Percentiles rank a stretch among this genome's conserved stretches.
Conservation (phyloP, 2,329 filamentous ascomycete genomes). For the Xylaria sp. region DNA sequence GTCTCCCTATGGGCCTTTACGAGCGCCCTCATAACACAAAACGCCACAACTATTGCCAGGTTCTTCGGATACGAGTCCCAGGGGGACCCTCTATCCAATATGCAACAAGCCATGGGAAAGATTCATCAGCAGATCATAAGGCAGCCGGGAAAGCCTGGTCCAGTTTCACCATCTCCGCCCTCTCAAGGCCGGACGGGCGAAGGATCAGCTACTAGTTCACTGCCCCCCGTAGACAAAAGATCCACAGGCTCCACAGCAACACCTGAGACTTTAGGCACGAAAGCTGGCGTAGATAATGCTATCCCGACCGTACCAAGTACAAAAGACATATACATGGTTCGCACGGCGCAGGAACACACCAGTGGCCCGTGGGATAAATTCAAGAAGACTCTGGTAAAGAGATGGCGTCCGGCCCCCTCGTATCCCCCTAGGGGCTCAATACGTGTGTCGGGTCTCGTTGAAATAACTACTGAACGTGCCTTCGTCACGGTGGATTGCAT, state of each 20-base stretch:
- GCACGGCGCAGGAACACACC: constrained; percentile 43
- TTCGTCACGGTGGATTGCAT: constrained; percentile 63
- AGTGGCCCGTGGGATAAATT: constrained; percentile 51
- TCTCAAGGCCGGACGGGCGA: constrained; percentile 37
- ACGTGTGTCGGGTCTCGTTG: constrained; percentile 64
- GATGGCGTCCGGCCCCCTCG: constrained; percentile 58
- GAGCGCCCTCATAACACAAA: constrained; percentile 59
- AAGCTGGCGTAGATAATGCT: constrained; percentile 32
- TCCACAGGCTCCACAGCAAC: constrained; percentile 39
- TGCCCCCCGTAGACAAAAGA: constrained; percentile 10
- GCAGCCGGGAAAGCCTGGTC: constrained; percentile 33
- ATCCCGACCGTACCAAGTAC: constrained; percentile 37
- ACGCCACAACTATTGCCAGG: constrained; percentile 56
- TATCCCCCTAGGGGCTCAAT: constrained; percentile 64
- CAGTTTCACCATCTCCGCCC: constrained; percentile 31
- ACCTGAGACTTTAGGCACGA: constrained; percentile 36
- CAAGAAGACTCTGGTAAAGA: constrained; percentile 54
- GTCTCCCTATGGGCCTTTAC: constrained; percentile 64
- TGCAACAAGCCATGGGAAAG: constrained; percentile 50
- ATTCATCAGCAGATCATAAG: constrained; percentile 47
- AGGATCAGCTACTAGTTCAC: neutral
- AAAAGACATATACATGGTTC: constrained; percentile 50
- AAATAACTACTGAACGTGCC: constrained; percentile 60
- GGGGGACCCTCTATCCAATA: constrained; percentile 35
- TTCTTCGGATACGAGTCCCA: constrained; percentile 58